phyloP scores from a whole-genome alignment of 1,284 basidiomycete species.

The Cryptococcus sp. region DNA sequence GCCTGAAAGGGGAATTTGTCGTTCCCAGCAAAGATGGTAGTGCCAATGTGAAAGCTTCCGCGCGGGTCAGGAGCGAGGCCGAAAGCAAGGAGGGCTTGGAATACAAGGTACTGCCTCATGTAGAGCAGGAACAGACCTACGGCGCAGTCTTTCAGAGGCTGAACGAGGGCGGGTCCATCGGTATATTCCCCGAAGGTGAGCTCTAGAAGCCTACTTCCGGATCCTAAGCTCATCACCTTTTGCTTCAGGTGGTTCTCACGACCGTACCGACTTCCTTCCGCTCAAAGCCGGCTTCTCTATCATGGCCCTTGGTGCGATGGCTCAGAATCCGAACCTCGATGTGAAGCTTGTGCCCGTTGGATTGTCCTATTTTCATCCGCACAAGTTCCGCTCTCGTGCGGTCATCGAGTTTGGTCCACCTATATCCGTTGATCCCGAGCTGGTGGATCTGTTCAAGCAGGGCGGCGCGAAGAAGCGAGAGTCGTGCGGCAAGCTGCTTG shows the following conservation, averaged over 20 bases:
- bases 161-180: slow-evolving; percentile 83
- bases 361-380: slow-evolving; percentile 91
- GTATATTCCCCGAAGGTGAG: slow-evolving; percentile 93
- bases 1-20: slow-evolving; percentile 82
- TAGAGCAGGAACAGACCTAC: slow-evolving; percentile 95
- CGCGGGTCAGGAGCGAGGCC: slow-evolving; percentile 68
- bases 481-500: slow-evolving; percentile 85
- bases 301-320: slow-evolving; percentile 98
- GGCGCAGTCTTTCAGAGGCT: slow-evolving; percentile 87
- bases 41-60: slow-evolving; percentile 70
- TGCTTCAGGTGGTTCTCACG: slow-evolving; percentile 82
- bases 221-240: neutral
- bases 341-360: slow-evolving; percentile 95
- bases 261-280: slow-evolving; percentile 89
- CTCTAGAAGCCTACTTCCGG: slow-evolving; percentile 1
- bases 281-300: slow-evolving; percentile 94
- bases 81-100: slow-evolving; percentile 60
- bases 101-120: slow-evolving; percentile 77
- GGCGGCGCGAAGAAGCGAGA: slow-evolving; percentile 88
- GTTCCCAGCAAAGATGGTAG: slow-evolving; percentile 51
- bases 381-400: slow-evolving; percentile 90
- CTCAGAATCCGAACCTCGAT: slow-evolving; percentile 77
- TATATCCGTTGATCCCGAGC: slow-evolving; percentile 80
- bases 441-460: slow-evolving; percentile 85
- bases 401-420: slow-evolving; percentile 96